A percentile compares a stretch with the other conserved stretches of the same genome.
Evolutionary conservation across 768 basidiomycete species (phyloP).

Genomic region (Hirschioporus abietinus): DNA sequence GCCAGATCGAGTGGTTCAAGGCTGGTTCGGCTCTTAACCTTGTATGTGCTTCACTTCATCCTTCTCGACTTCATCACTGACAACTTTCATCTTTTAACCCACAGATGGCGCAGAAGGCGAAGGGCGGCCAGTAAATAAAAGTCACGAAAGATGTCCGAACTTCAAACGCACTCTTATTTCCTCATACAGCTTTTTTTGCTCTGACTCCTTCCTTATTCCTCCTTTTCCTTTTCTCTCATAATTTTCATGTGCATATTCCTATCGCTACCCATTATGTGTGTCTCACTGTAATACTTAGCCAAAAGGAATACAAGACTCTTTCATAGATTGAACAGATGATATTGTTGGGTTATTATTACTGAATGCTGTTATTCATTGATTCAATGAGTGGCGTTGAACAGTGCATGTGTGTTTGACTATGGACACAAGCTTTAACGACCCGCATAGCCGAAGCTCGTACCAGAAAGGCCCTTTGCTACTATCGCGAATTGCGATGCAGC

Average conservation of each 20-base stretch:
- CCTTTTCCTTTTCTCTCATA: background rate
- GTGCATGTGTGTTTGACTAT: too few relatives aligned
- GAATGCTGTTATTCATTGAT: background rate
- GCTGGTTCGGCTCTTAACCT: slow-evolving; percentile 92
- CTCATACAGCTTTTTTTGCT: background rate
- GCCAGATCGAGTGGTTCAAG: slow-evolving; percentile 98
- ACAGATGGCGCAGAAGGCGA: slow-evolving; percentile 68
- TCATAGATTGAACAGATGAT: background rate
- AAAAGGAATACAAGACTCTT: background rate
- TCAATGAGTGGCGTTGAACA: background rate
- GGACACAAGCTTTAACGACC: slow-evolving; percentile 55
- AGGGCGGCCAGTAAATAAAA: slow-evolving; percentile 20
- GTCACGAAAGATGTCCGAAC: background rate
- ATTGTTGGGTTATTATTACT: too few relatives aligned
- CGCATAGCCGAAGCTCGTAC: slow-evolving; percentile 81
- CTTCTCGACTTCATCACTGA: slow-evolving; percentile 10
- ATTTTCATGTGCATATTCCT: slow-evolving; percentile 1
- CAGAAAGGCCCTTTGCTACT: slow-evolving; percentile 78
- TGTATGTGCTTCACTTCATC: slow-evolving; percentile 35
- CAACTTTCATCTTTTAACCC: background rate
- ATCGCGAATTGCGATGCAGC: slow-evolving; percentile 86
- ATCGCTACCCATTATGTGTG: slow-evolving; percentile 1
- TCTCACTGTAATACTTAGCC: background rate
- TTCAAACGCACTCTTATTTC: background rate
- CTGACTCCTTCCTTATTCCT: background rate